These are phyloP conservation scores for Ophioceras dolichostomum DNA, from an alignment of 2,329 filamentous ascomycete species.

Conservation along the genomic window DNA sequence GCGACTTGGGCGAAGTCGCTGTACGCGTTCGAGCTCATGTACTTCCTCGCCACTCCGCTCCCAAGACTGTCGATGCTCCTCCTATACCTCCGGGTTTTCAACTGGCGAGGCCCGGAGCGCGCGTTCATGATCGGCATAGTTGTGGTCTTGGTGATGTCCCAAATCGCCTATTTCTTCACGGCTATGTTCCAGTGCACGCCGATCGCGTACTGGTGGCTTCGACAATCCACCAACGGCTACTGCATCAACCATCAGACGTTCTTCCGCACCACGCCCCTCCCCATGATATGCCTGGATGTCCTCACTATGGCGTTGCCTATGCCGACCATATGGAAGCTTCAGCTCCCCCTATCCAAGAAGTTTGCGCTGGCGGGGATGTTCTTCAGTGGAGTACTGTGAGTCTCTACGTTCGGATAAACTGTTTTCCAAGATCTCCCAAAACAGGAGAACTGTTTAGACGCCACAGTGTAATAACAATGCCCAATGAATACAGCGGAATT, in stretches of 20 bases:
- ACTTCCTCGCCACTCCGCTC: constrained; percentile 14
- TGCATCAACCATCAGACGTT: constrained; percentile 14
- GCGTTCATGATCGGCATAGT: too few species aligned
- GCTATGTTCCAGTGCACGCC: constrained; percentile 14
- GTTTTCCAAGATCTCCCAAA: too few species aligned
- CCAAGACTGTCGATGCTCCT: constrained; percentile 17
- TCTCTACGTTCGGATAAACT: too few species aligned
- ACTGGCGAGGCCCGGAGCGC: constrained; percentile 12
- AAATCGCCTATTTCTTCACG: too few species aligned
- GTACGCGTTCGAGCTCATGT: constrained; percentile 15
- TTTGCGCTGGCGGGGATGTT: constrained; percentile 14
- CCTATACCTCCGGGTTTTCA: constrained; percentile 17
- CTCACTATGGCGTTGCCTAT: constrained; percentile 14
- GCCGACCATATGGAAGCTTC: constrained; percentile 14
- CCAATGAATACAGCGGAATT: too few species aligned
- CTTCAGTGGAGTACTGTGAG: too few species aligned
- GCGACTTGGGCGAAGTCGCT: constrained; percentile 12
- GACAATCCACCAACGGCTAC: too few species aligned
- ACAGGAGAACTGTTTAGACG: too few species aligned
- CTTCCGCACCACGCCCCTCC: constrained; percentile 13
- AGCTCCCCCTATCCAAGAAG: constrained; percentile 12
- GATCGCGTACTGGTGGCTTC: constrained; percentile 10
- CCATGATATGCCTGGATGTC: constrained; percentile 13
- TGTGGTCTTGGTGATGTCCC: too few species aligned
- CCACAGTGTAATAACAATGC: too few species aligned